Evolutionary conservation across 352 stramenopile genomes (phyloP), one percentile per base, ranked within the genome.

Genomic region (Pythium rhizo-oryzae): DNA sequence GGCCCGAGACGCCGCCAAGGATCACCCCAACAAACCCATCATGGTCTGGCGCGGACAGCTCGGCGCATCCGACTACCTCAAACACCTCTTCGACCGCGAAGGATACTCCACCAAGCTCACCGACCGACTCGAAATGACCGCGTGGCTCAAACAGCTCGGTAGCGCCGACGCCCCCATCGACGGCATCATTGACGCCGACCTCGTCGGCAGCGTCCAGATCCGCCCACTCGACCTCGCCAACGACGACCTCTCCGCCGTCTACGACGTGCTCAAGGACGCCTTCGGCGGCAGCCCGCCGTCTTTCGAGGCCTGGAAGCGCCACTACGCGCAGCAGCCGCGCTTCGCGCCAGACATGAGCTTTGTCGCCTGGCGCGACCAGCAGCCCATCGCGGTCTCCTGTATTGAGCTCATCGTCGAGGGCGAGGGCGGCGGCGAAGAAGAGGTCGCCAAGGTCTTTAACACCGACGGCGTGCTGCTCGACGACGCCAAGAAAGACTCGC

Each of bases 301-400:
- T 37, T 73, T 76, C 30, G 65, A 62, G 23, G 56, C 65, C 21
- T 76, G 65, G 70, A 74, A 70, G 57, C 41, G 51, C 21, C 65
- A 74, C 62, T 76, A 71, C 28, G 24, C 66, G 18, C 49, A 70
- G 47, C 65, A 76, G 7, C 70, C 70, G 1, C 65, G 65, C 5
- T 74, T 76, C 12, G 70, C 60, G 0, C 30, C 65, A 0, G 65
- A 76, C 15, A 28, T 76, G 5, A 74, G 55, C 51, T 70, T 67
- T 6, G 44, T 70, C 5, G 60, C 65, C 1, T 70, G 60, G 55
- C 28, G 64, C 12, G 59, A 33, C 6, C 44, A 65, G 11, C 35
- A 23, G 4, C 24, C 21, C 5, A 44, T 63, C 2, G 30, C 49
- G 23, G 56, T 60, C 12, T 43, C 47, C 11, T 25, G 52, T 19